Conservation (phyloP, 2,329 filamentous ascomycete species). For the Cercospora sp. region DNA sequence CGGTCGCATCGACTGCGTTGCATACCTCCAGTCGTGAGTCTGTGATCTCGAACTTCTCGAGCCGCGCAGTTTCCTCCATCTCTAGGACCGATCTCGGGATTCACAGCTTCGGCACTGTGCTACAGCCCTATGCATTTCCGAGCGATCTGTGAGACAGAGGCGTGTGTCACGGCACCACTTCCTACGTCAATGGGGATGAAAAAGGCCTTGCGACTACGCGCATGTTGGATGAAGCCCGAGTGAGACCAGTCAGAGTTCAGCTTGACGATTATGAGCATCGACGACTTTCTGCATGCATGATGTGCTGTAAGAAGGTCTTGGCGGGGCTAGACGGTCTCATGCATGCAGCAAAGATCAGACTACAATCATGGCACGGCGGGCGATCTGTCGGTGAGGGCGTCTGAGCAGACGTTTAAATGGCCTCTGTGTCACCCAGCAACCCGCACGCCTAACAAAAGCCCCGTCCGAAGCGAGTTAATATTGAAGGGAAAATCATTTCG, state of each 20-base stretch:
- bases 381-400: conserved; percentile 12
- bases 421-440: conserved; percentile 16
- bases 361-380: conserved; percentile 7
- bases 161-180: background rate
- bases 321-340: conserved; percentile 7
- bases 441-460: background rate
- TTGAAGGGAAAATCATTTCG: conserved; percentile 1
- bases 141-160: conserved; percentile 9
- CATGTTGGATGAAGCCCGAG: conserved; percentile 3
- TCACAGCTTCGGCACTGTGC: conserved; percentile 20
- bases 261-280: conserved; percentile 4
- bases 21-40: conserved; percentile 38
- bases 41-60: conserved; percentile 37
- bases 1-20: background rate
- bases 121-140: conserved; percentile 24
- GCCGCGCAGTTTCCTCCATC: conserved; percentile 25
- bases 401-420: conserved; percentile 3
- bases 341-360: conserved; percentile 11
- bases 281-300: conserved; percentile 19
- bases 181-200: background rate
- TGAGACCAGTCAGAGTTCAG: conserved; percentile 12
- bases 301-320: conserved; percentile 19
- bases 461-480: background rate
- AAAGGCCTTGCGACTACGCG: background rate
- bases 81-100: conserved; percentile 7